Percentiles rank a stretch among this genome's conserved stretches.
phyloP scores from a whole-genome alignment of 1,139 yeast genomes.

The Citeromyces hawaiiensis region DNA sequence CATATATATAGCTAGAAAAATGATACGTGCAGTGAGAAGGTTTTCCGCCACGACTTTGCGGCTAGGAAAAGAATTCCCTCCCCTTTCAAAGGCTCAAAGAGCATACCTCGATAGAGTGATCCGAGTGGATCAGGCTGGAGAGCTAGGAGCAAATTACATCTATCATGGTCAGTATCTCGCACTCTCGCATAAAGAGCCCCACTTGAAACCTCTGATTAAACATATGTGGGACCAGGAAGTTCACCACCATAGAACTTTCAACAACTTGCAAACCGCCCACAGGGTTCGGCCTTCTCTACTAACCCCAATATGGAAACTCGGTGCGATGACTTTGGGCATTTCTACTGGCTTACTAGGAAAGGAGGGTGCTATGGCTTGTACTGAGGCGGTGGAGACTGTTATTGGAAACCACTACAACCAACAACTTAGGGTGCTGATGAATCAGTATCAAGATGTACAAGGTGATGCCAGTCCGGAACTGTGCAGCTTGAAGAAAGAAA shows the following conservation, averaged over 20 bases:
- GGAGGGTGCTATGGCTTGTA: constrained; percentile 99
- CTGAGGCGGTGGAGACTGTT: constrained; percentile 97
- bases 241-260: constrained; percentile 79
- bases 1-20: no score
- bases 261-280: constrained; percentile 57
- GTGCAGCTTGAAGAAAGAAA: constrained; percentile 39
- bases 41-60: background rate
- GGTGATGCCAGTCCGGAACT: constrained; percentile 36
- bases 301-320: constrained; percentile 88
- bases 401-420: constrained; percentile 93
- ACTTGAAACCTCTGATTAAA: constrained; percentile 55
- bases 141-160: constrained; percentile 91
- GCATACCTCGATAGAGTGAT: constrained; percentile 67
- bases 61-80: constrained; percentile 5
- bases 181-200: constrained; percentile 56
- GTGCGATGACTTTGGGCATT: constrained; percentile 79
- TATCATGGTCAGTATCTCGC: constrained; percentile 85
- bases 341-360: constrained; percentile 80
- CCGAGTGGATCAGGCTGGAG: constrained; percentile 97
- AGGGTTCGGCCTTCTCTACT: constrained; percentile 83
- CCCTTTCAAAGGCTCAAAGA: constrained; percentile 43
- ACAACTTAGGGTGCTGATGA: constrained; percentile 66
- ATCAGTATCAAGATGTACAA: constrained; percentile 29
- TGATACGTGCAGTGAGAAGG: background rate
- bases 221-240: constrained; percentile 99